Evolutionary conservation across 1,139 yeast species (phyloP), one percentile per base, ranked within the genome.

Genomic region (Nakaseomyces sp.): DNA sequence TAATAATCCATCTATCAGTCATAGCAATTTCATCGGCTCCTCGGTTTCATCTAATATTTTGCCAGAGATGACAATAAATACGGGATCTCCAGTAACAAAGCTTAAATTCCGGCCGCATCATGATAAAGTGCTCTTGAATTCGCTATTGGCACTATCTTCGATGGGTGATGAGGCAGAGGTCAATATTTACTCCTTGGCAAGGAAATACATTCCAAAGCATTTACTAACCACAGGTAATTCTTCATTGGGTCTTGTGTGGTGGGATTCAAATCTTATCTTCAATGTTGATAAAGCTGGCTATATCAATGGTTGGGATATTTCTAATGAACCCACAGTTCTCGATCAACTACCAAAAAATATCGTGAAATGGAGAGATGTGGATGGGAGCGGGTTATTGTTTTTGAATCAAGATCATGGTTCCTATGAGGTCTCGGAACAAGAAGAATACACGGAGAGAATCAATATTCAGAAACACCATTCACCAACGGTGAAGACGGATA

Each of bases 111-210:
- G 65, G 45, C 72, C 69, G 8, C 49, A 52, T 16, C 51, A 45
- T 37, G 62, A 52, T 77, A 94, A 53, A 10, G 59, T 56, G 37
- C 57, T 66, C 15, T 47, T 57, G 18, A 63, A 66, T 51, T 78
- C 87, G 25, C 81, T 84, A 51, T 71, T 88, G 53, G 96, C 95
- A 0, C 75, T 85, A 42, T 81, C 83, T 60, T 84, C 81, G 47
- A 68, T 85, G 53, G 82, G 81, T 46, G 89, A 83, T 54, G 95
- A 86, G 56, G 75, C 86, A 9, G 73, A 79, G 16, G 73, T 87
- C 5, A 78, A 83, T 35, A 72, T 87, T 2, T 91, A 87, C 76
- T 79, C 81, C 43, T 68, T 89, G 41, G 72, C 74, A 37, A 69
- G 96, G 48, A 85, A 81, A 52, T 81, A 74, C 57, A 75, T 89